phyloP scores from a whole-genome alignment of 768 basidiomycete species.

The Kwoniella dendrophila region DNA sequence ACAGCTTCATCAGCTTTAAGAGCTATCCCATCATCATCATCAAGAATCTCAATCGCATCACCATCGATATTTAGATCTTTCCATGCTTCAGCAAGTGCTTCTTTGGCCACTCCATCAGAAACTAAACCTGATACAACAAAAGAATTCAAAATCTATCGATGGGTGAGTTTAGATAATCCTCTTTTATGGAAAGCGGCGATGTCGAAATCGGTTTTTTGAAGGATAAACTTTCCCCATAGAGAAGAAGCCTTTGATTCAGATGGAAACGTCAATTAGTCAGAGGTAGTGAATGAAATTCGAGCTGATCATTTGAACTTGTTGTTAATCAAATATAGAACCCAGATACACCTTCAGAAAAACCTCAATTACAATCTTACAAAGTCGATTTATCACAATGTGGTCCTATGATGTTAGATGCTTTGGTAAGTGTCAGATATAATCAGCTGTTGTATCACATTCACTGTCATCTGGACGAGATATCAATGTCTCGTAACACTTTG shows the following conservation, averaged over 20 bases:
- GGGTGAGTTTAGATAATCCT: slow-evolving; percentile 62
- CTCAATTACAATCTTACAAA: slow-evolving; percentile 82
- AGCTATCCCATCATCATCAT: slow-evolving; percentile 21
- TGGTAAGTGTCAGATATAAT: slow-evolving; percentile 51
- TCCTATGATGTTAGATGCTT: slow-evolving; percentile 71
- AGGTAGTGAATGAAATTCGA: slow-evolving; percentile 7
- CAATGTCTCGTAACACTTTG: too few relatives aligned
- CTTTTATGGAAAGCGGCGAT: slow-evolving; percentile 7
- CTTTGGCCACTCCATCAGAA: slow-evolving; percentile 30
- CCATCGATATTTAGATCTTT: slow-evolving; percentile 11
- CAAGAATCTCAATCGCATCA: slow-evolving; percentile 11
- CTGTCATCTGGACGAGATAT: too few relatives aligned
- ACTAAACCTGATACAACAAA: slow-evolving; percentile 61
- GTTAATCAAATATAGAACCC: slow-evolving; percentile 68
- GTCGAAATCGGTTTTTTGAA: background rate
- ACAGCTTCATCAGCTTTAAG: slow-evolving; percentile 21
- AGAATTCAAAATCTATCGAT: slow-evolving; percentile 98
- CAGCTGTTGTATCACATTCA: background rate
- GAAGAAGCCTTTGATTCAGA: background rate
- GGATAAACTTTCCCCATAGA: slow-evolving; percentile 14
- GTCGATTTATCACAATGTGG: slow-evolving; percentile 93
- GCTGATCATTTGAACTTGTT: background rate
- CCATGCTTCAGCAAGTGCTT: slow-evolving; percentile 32
- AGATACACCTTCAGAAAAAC: slow-evolving; percentile 89
- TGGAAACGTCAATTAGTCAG: too few relatives aligned